Percentiles rank a stretch among this genome's conserved stretches.
Conservation (phyloP, 2,329 filamentous ascomycete species). For the Verticillium dahliae region DNA sequence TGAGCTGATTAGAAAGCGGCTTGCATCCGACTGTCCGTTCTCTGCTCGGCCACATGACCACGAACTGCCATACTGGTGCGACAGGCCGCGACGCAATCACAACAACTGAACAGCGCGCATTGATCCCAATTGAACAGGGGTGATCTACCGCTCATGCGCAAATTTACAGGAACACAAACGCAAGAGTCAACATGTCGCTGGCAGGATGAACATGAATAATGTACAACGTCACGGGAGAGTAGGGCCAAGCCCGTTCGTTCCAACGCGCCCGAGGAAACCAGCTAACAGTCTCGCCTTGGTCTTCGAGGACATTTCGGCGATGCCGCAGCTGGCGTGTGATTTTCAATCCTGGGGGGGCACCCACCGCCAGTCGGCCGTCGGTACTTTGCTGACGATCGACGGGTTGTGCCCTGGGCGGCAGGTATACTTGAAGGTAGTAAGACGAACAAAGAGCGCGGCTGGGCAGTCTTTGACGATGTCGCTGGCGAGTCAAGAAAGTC, state of each 20-base stretch:
- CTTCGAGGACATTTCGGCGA: background rate
- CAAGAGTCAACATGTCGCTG: background rate
- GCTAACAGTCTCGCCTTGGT: background rate
- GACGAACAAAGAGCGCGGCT: background rate
- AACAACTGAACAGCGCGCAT: background rate
- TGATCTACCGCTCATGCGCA: background rate
- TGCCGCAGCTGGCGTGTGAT: background rate
- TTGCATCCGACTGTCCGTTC: background rate
- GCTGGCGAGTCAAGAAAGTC: background rate
- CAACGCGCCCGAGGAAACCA: background rate
- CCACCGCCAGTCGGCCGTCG: background rate
- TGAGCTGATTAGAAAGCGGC: background rate
- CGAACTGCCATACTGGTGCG: background rate
- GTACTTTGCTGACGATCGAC: constrained; percentile 2
- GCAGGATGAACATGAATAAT: background rate
- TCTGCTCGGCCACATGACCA: background rate
- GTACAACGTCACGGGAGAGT: background rate
- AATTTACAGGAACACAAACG: background rate
- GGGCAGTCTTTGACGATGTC: background rate
- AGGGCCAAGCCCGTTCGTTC: background rate
- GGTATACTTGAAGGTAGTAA: background rate
- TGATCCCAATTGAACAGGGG: background rate
- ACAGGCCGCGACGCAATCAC: background rate
- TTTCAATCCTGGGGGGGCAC: background rate
- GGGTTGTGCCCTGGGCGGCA: background rate